Percentiles rank a stretch among this genome's conserved stretches.
Conservation (phyloP, 306 rosid genomes). For the Fragaria nilgerrensis region DNA sequence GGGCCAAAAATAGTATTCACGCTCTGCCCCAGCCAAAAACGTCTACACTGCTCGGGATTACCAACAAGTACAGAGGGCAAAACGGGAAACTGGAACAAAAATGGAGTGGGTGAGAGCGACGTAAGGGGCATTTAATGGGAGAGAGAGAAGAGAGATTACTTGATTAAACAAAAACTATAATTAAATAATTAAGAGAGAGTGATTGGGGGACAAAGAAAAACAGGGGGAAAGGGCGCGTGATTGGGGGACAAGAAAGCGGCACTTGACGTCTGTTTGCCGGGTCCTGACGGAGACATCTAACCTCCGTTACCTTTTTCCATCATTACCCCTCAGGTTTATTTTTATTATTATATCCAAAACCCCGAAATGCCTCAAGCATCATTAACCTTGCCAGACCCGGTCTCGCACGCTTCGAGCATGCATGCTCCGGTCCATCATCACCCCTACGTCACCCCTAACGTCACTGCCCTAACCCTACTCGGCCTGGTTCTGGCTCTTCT, state of each 20-base stretch:
- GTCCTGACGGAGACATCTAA: constrained; percentile 40
- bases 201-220: constrained; percentile 42
- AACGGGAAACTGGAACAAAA: neutral
- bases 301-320: constrained; percentile 33
- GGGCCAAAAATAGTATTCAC: neutral
- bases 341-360: neutral
- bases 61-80: constrained; percentile 3
- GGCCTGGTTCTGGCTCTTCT: neutral
- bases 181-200: neutral
- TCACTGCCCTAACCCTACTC: neutral
- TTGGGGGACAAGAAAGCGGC: constrained; percentile 81
- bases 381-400: constrained; percentile 21
- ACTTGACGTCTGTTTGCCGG: constrained; percentile 57
- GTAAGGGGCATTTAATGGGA: constrained; percentile 17
- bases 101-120: neutral
- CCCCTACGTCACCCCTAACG: constrained; percentile 12
- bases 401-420: constrained; percentile 35
- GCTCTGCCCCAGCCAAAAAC: neutral
- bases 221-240: constrained; percentile 25
- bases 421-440: constrained; percentile 21
- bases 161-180: neutral
- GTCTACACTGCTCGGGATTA: neutral
- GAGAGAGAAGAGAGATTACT: neutral
- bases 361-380: constrained; percentile 2
- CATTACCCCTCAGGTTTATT: constrained; percentile 22